Conservation (phyloP, 352 stramenopile species). For the Thalassiosira livingstoniorum region DNA sequence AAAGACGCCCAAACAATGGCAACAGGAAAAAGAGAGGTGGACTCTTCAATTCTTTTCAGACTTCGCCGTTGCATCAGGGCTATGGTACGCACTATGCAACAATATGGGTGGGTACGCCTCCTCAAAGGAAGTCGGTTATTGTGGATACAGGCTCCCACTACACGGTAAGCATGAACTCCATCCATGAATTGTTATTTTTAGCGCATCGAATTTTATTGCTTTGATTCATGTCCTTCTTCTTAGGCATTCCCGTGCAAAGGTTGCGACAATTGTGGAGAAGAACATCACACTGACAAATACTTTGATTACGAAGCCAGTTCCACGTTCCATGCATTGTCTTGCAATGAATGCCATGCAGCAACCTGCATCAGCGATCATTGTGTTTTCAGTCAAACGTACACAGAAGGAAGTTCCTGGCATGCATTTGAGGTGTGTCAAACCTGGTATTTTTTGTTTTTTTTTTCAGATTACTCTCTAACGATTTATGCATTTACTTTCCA, state of each 20-base stretch:
- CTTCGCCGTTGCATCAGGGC: slow-evolving; percentile 60
- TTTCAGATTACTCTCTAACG: neutral
- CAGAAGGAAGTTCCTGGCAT: slow-evolving; percentile 90
- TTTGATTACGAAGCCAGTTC: slow-evolving; percentile 66
- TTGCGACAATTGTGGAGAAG: slow-evolving; percentile 88
- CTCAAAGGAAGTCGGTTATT: slow-evolving; percentile 88
- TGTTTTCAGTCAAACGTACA: slow-evolving; percentile 91
- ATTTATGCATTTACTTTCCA: neutral
- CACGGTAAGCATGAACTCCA: slow-evolving; percentile 66
- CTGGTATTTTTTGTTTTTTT: neutral
- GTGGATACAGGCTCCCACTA: slow-evolving; percentile 94
- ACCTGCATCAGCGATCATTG: slow-evolving; percentile 80
- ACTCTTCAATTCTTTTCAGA: slow-evolving; percentile 50
- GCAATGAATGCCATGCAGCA: slow-evolving; percentile 56
- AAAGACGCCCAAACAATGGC: neutral
- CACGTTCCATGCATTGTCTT: slow-evolving; percentile 67
- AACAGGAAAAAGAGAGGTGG: slow-evolving; percentile 36
- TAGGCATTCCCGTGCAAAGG: slow-evolving; percentile 91
- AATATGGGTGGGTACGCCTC: slow-evolving; percentile 78
- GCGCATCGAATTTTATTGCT: neutral
- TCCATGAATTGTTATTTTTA: neutral
- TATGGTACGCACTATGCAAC: slow-evolving; percentile 86
- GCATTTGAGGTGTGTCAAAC: slow-evolving; percentile 85
- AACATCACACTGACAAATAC: slow-evolving; percentile 85
- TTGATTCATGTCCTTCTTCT: no score